Evolutionary conservation across 78 protist species (phyloP).

Genomic region (Guillardia theta): DNA sequence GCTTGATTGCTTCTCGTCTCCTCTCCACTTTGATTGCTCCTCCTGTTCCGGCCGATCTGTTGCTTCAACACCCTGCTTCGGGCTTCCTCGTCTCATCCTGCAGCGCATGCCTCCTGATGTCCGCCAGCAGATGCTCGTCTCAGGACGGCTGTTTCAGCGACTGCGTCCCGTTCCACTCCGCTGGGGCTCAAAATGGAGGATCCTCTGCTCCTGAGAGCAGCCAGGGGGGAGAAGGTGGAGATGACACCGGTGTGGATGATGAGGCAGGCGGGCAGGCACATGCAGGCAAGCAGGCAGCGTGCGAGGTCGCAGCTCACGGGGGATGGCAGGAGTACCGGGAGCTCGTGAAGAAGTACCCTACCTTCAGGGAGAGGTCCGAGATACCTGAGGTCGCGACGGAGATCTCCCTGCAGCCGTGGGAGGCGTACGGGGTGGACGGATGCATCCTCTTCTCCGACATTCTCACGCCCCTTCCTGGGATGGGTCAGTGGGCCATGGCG

Average conservation of each 20-base stretch:
- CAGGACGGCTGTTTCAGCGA: too few relatives aligned
- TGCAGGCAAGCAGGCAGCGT: conserved; percentile 20
- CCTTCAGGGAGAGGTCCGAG: conserved; percentile 51
- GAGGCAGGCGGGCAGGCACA: conserved; percentile 95
- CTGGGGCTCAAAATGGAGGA: background rate
- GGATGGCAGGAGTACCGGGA: background rate
- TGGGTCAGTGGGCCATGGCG: conserved; percentile 29
- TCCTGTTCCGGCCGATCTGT: too few relatives aligned
- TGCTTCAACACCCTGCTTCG: too few relatives aligned
- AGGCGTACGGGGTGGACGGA: conserved; percentile 16
- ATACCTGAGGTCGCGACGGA: conserved; percentile 16
- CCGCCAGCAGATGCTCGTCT: too few relatives aligned
- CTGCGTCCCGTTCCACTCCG: too few relatives aligned
- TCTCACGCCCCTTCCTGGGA: conserved; percentile 50
- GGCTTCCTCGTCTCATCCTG: too few relatives aligned
- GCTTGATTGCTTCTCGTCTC: too few relatives aligned
- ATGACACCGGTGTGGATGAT: conserved; percentile 91
- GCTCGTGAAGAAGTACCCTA: background rate
- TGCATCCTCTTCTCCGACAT: conserved; percentile 49
- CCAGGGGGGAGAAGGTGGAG: conserved; percentile 73
- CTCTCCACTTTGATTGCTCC: too few relatives aligned
- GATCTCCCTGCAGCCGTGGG: conserved; percentile 35
- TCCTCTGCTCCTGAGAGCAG: background rate
- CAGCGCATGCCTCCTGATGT: too few relatives aligned
- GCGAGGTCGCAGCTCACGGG: background rate